These are phyloP conservation scores for Fraxinus dipetala DNA, from an alignment of 305 asterid genomes.

Conservation along the genomic window DNA sequence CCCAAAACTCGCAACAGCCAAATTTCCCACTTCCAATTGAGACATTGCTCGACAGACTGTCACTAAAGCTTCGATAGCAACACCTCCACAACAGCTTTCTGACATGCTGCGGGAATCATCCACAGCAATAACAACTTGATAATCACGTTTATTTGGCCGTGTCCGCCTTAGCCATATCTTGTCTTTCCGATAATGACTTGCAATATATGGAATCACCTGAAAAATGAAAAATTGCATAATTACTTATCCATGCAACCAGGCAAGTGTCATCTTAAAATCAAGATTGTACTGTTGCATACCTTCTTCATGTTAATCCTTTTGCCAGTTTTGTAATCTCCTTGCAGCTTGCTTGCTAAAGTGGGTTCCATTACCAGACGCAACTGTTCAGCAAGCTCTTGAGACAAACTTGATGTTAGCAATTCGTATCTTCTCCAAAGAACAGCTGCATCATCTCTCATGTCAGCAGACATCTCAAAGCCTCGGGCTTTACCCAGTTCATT, in stretches of 20 bases:
- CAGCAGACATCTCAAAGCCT: constrained; percentile 41
- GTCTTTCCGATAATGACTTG: constrained; percentile 89
- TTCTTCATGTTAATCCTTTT: constrained; percentile 95
- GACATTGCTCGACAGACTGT: constrained; percentile 98
- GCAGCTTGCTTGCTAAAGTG: constrained; percentile 92
- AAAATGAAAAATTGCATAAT: not conserved
- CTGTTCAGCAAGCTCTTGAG: constrained; percentile 92
- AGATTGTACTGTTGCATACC: constrained; percentile 35
- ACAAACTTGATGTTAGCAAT: constrained; percentile 63
- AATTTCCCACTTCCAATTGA: constrained; percentile 85
- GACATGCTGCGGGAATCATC: constrained; percentile 97
- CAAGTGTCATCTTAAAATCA: not conserved
- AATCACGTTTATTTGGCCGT: constrained; percentile 84
- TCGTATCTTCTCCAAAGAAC: constrained; percentile 77
- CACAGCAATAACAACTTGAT: constrained; percentile 91
- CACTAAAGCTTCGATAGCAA: constrained; percentile 88
- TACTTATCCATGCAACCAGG: not conserved
- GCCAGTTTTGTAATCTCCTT: constrained; percentile 96
- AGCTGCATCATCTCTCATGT: constrained; percentile 55
- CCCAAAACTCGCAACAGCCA: constrained; percentile 94
- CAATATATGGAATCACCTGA: constrained; percentile 88
- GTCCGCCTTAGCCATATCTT: constrained; percentile 96
- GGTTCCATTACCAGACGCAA: constrained; percentile 96
- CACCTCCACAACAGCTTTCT: constrained; percentile 69
- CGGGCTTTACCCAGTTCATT: constrained; percentile 54